Evolutionary conservation across 495 filamentous ascomycete genomes (phyloP).

Genomic region (Xylaria nigripes): DNA sequence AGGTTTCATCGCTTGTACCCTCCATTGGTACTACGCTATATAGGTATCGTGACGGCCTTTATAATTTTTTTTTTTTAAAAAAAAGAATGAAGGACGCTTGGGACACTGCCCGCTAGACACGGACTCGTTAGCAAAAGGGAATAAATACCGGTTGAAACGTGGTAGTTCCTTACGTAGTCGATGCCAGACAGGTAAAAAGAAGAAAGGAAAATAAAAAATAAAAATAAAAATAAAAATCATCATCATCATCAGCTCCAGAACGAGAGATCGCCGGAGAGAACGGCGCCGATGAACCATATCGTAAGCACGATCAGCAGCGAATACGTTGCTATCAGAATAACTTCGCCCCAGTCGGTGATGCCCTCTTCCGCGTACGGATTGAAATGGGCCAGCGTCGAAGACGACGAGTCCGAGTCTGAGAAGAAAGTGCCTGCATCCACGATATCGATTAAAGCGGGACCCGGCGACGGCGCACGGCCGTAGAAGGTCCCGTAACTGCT

Average conservation of each 20-base stretch:
- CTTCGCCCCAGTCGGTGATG: background rate
- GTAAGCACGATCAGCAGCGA: background rate
- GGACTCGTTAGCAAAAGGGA: too few species aligned
- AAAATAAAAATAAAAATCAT: background rate
- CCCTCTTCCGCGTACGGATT: background rate
- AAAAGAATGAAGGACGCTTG: too few species aligned
- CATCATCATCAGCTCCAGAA: background rate
- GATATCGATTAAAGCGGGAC: background rate
- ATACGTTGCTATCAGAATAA: background rate
- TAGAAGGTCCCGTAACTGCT: background rate
- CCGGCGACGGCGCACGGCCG: background rate
- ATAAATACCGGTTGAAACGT: too few species aligned
- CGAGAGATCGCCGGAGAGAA: background rate
- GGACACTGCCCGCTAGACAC: too few species aligned
- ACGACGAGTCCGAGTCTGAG: background rate
- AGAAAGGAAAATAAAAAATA: background rate
- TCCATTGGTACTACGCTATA: too few species aligned
- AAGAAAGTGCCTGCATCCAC: background rate
- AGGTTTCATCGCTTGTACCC: too few species aligned
- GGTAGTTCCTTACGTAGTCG: too few species aligned
- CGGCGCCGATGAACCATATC: background rate
- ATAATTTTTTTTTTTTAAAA: too few species aligned
- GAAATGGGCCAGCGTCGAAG: background rate
- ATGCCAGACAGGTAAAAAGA: background rate
- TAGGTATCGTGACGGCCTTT: too few species aligned